phyloP scores from a whole-genome alignment of 2,329 filamentous ascomycete species.

The Paraphaeosphaeria minitans region DNA sequence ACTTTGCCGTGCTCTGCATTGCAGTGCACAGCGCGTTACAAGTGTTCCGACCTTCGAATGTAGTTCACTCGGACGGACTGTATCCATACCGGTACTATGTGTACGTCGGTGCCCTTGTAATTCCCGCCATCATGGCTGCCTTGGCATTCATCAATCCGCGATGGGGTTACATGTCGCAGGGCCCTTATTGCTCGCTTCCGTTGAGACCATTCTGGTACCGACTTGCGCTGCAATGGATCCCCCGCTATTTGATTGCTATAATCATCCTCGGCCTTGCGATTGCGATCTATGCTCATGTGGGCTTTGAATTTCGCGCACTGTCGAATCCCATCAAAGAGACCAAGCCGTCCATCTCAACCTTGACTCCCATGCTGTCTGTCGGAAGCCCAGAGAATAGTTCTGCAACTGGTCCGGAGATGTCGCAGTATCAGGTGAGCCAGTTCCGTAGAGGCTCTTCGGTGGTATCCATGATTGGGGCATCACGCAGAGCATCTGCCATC shows the following conservation, averaged over 20 bases:
- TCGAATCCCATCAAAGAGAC: slow-evolving; percentile 24
- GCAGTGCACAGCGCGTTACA: slow-evolving; percentile 74
- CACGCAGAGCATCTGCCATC: slow-evolving; percentile 10
- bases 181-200: slow-evolving; percentile 73
- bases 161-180: slow-evolving; percentile 64
- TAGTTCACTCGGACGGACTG: slow-evolving; percentile 63
- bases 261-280: slow-evolving; percentile 69
- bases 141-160: slow-evolving; percentile 66
- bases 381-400: slow-evolving; percentile 10
- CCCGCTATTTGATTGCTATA: slow-evolving; percentile 70
- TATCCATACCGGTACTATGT: slow-evolving; percentile 69
- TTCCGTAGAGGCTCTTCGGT: slow-evolving; percentile 14
- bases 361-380: slow-evolving; percentile 9
- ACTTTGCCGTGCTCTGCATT: slow-evolving; percentile 74
- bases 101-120: slow-evolving; percentile 61
- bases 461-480: slow-evolving; percentile 6
- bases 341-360: slow-evolving; percentile 19
- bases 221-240: slow-evolving; percentile 72
- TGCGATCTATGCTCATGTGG: slow-evolving; percentile 73
- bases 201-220: slow-evolving; percentile 71
- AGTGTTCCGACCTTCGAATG: slow-evolving; percentile 63
- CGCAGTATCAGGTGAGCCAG: slow-evolving; percentile 12
- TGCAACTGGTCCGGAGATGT: slow-evolving; percentile 6
- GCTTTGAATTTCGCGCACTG: slow-evolving; percentile 47
- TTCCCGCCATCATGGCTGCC: slow-evolving; percentile 65